Evolutionary conservation across 2,329 filamentous ascomycete species (phyloP).

Genomic region (Talaromyces sp.): DNA sequence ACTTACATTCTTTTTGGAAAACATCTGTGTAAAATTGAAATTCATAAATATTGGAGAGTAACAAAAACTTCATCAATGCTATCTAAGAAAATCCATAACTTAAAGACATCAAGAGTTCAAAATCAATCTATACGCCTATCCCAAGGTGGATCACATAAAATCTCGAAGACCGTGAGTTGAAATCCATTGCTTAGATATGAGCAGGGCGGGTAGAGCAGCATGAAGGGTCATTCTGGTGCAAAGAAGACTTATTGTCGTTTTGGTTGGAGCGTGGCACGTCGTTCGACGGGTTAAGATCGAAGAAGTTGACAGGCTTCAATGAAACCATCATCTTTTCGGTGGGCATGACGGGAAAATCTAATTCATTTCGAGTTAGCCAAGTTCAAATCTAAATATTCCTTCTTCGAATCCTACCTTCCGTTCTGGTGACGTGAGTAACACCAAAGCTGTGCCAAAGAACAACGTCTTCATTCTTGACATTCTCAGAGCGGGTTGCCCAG

Average conservation of each 20-base stretch:
- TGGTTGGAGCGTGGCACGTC: slow-evolving; percentile 14
- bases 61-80: too few relatives aligned
- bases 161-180: background rate
- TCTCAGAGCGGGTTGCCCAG: background rate
- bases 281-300: slow-evolving; percentile 26
- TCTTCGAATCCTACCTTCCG: slow-evolving; percentile 17
- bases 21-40: too few relatives aligned
- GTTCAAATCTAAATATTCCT: background rate
- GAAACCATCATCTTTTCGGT: slow-evolving; percentile 36
- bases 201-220: background rate
- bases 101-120: too few relatives aligned
- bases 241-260: background rate
- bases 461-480: slow-evolving; percentile 28
- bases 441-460: slow-evolving; percentile 37
- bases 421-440: slow-evolving; percentile 33
- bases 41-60: too few relatives aligned
- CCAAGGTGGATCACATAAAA: background rate
- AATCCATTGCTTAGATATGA: background rate
- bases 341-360: slow-evolving; percentile 43
- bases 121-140: too few relatives aligned
- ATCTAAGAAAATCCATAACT: too few relatives aligned
- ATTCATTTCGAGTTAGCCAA: background rate
- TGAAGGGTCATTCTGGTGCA: background rate
- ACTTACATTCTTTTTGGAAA: too few relatives aligned
- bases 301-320: slow-evolving; percentile 35